Evolutionary conservation across 305 asterid genomes (phyloP), one percentile per base, ranked within the genome.

Genomic region (Euphrasia arctica): DNA sequence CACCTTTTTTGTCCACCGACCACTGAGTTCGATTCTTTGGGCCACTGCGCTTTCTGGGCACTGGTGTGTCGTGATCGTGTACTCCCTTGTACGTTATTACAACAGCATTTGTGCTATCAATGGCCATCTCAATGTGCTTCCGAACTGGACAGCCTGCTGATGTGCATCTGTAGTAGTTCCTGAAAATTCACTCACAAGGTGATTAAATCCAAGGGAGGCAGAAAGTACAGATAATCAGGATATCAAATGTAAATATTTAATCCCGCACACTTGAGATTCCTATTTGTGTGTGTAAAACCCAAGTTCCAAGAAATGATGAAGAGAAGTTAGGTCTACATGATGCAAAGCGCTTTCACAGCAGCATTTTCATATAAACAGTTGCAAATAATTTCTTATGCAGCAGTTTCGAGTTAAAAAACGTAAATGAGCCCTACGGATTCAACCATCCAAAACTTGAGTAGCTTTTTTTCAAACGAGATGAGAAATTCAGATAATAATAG

Each of bases 141-240:
- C 91, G 82, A 72, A 86, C 90, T 2, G 88, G 88, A 75, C 95
- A 88, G 54, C 92, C 96, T 50, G 87, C 86, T 58, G 90, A 86
- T 32, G 95, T 86, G 69, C 96, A 88, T 60, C 91, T 78, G 66
- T 86, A 88, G 73, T 88, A 88, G 84, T 86, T 86, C 86, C 96
- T 86, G 83, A 73, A 78, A 62, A 57, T 69, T 57, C 59, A 73
- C 54, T 10, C 55, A 36, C 60, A 2, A 57, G 60, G 41, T 36
- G 36, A 57, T 36, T 65, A 41, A 14, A 65, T 5, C 22, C 14
- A 48, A 39, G 2, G 12, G 11, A 11, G 45, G 1, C 7, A 11
- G 4, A n/a, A n/a, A 9, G n/a, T 48, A n/a, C 14, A 36, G 52
- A 65, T 5, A 54, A 39, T 13, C 9, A 22, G 41, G 56, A 27